Evolutionary conservation across 768 basidiomycete genomes (phyloP).

Genomic region (Suillus bovinus): DNA sequence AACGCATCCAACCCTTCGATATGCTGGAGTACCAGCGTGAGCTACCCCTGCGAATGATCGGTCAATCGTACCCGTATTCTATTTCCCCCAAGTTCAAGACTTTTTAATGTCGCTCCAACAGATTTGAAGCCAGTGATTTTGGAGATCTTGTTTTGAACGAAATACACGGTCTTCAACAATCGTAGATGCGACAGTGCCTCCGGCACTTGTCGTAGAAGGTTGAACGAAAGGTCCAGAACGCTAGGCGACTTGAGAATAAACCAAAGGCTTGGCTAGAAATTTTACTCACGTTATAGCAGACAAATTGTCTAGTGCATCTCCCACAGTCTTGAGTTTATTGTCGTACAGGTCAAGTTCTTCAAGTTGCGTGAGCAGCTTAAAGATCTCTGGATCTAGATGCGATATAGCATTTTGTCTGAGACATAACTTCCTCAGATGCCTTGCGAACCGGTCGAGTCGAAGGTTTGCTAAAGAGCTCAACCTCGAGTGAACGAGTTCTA

Average conservation of each 20-base stretch:
- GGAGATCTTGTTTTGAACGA: slow-evolving; percentile 95
- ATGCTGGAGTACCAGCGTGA: slow-evolving; percentile 46
- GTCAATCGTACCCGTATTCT: slow-evolving; percentile 64
- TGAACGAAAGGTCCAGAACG: slow-evolving; percentile 91
- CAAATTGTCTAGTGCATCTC: slow-evolving; percentile 60
- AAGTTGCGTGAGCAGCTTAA: slow-evolving; percentile 62
- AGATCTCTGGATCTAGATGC: slow-evolving; percentile 69
- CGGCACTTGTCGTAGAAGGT: slow-evolving; percentile 75
- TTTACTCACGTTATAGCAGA: slow-evolving; percentile 58
- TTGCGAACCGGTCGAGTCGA: slow-evolving; percentile 72
- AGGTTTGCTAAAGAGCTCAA: slow-evolving; percentile 67
- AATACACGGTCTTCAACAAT: slow-evolving; percentile 78
- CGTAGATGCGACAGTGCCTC: slow-evolving; percentile 57
- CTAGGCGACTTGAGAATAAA: slow-evolving; percentile 39
- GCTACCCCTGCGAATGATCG: background rate
- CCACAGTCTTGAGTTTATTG: slow-evolving; percentile 83
- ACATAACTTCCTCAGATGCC: slow-evolving; percentile 70
- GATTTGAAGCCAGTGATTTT: slow-evolving; percentile 68
- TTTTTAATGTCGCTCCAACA: slow-evolving; percentile 58
- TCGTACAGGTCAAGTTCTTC: slow-evolving; percentile 96
- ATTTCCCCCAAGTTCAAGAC: slow-evolving; percentile 94
- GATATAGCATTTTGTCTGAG: slow-evolving; percentile 86
- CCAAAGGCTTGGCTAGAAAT: no score
- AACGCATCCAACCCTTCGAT: slow-evolving; percentile 86
- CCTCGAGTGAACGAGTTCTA: slow-evolving; percentile 82